These are phyloP conservation scores for Diplotaxis tenuifolia DNA, from an alignment of 345 rosid genomes.

Conservation along the genomic window DNA sequence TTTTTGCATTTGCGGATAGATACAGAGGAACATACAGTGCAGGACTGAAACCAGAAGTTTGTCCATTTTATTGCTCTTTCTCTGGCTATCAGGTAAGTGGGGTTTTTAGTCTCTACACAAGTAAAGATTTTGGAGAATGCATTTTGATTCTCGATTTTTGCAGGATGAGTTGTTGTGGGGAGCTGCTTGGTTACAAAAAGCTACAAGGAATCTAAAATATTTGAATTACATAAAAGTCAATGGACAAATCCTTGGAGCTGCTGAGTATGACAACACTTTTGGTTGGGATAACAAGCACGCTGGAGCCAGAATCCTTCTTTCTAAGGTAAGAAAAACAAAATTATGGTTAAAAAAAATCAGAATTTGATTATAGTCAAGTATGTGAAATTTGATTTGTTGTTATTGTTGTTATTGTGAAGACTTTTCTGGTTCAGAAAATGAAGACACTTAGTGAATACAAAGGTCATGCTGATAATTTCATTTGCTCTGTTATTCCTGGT, in stretches of 20 bases:
- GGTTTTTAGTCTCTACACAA: not conserved
- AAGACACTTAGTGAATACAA: constrained; percentile 85
- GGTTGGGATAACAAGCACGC: constrained; percentile 98
- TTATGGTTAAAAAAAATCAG: not conserved
- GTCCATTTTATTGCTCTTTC: constrained; percentile 57
- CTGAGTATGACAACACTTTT: constrained; percentile 76
- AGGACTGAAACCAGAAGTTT: constrained; percentile 45
- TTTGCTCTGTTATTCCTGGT: constrained; percentile 87
- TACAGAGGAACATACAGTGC: constrained; percentile 61
- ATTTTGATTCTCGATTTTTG: not conserved
- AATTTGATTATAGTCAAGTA: not conserved
- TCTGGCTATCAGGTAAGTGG: constrained; percentile 55
- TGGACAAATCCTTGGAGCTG: constrained; percentile 85
- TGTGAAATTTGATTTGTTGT: not conserved
- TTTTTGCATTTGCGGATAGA: constrained; percentile 56
- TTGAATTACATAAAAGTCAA: constrained; percentile 69
- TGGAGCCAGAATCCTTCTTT: constrained; percentile 87
- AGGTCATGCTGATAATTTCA: constrained; percentile 92
- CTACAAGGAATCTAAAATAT: constrained; percentile 66
- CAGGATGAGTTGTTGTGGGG: constrained; percentile 97
- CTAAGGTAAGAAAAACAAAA: constrained; percentile 59
- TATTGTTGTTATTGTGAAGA: no score
- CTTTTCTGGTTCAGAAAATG: constrained; percentile 41
- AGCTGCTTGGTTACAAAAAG: constrained; percentile 93
- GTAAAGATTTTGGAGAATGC: not conserved